Conservation (phyloP, 2,329 filamentous ascomycete species). For the Venturia carpophila region DNA sequence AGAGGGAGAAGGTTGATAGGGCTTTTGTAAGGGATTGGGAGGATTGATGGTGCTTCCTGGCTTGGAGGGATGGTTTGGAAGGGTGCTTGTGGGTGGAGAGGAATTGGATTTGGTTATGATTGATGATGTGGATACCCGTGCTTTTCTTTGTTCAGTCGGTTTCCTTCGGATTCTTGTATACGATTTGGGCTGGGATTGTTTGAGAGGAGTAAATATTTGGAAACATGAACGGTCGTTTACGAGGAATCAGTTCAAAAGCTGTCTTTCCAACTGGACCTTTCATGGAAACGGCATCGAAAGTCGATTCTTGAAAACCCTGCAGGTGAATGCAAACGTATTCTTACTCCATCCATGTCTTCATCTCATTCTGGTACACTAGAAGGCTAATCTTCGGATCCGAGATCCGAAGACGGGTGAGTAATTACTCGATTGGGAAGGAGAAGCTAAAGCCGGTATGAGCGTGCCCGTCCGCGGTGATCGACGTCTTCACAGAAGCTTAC, state of each 20-base stretch:
- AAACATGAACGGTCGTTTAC: neutral
- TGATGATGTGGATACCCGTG: neutral
- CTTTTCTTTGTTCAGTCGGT: neutral
- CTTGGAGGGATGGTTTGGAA: neutral
- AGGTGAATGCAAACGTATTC: neutral
- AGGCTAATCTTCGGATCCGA: too few species aligned
- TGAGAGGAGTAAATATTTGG: too few species aligned
- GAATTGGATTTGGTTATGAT: neutral
- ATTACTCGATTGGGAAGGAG: neutral
- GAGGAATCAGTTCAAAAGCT: neutral
- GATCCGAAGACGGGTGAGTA: neutral
- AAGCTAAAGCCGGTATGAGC: neutral
- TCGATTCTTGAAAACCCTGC: neutral
- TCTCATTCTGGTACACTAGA: too few species aligned
- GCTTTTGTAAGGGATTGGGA: conserved; percentile 12
- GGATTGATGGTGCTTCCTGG: neutral
- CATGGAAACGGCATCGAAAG: neutral
- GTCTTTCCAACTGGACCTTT: neutral
- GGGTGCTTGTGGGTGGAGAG: neutral
- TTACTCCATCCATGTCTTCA: too few species aligned
- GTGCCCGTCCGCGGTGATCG: neutral
- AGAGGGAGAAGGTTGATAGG: conserved; percentile 5
- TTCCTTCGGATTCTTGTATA: neutral
- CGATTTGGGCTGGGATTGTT: neutral
- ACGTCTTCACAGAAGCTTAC: neutral